phyloP scores from a whole-genome alignment of 768 basidiomycete genomes.

The Leccinum ochraceum region DNA sequence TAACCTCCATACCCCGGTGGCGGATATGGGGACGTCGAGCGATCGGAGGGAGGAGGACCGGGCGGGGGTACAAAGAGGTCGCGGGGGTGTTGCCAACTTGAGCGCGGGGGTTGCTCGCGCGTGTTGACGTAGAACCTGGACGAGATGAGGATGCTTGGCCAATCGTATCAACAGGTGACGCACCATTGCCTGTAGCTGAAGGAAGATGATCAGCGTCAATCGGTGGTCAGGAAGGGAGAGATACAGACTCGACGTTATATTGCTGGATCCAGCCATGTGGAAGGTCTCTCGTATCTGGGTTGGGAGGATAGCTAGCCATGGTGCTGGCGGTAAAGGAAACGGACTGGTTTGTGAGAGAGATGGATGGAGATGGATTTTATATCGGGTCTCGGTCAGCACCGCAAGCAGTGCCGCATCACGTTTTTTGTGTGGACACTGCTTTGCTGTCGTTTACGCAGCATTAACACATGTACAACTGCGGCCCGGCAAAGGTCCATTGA shows the following conservation, averaged over 20 bases:
- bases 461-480: constrained; percentile 10
- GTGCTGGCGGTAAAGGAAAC: constrained; percentile 18
- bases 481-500: constrained; percentile 10
- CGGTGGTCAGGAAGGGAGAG: constrained; percentile 7
- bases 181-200: constrained; percentile 68
- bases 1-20: constrained; percentile 22
- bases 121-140: constrained; percentile 77
- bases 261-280: constrained; percentile 71
- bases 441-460: constrained; percentile 30
- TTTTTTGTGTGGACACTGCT: constrained; percentile 32
- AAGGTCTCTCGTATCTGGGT: constrained; percentile 59
- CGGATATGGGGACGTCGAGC: constrained; percentile 34
- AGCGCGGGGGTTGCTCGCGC: constrained; percentile 55
- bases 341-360: constrained; percentile 25
- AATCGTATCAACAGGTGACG: constrained; percentile 16
- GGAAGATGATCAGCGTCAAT: constrained; percentile 27
- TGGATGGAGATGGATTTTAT: constrained; percentile 25
- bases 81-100: constrained; percentile 72
- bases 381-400: constrained; percentile 4
- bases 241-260: constrained; percentile 64
- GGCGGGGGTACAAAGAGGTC: constrained; percentile 45
- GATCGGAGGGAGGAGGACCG: constrained; percentile 49
- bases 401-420: constrained; percentile 18
- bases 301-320: constrained; percentile 47
- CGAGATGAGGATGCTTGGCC: constrained; percentile 1